These are phyloP conservation scores for Penicillium antarcticum DNA, from an alignment of 495 filamentous ascomycete genomes.

Conservation along the genomic window DNA sequence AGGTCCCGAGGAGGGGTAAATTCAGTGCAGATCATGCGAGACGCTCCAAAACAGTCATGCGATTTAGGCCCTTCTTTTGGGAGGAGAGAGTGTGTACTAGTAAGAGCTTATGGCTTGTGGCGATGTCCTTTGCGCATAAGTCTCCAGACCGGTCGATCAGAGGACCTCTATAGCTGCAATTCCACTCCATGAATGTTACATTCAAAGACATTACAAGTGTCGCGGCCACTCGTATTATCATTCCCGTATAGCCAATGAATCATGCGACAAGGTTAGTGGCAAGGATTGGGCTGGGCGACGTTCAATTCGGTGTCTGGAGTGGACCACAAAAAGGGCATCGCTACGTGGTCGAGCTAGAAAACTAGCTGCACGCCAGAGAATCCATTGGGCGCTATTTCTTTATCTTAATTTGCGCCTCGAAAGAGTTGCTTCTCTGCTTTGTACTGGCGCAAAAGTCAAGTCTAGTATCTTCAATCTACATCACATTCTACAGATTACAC, in stretches of 20 bases:
- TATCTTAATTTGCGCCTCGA: slow-evolving; percentile 3
- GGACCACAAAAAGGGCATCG: slow-evolving; percentile 3
- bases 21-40: slow-evolving; percentile 28
- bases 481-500: background rate
- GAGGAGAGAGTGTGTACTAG: background rate
- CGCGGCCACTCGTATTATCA: slow-evolving; percentile 3
- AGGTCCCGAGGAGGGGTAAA: slow-evolving; percentile 31
- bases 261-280: slow-evolving; percentile 23
- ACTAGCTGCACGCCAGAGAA: slow-evolving; percentile 4
- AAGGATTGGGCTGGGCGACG: slow-evolving; percentile 11
- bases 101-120: background rate
- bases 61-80: slow-evolving; percentile 3
- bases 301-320: slow-evolving; percentile 4
- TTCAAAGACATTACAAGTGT: slow-evolving; percentile 7
- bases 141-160: slow-evolving; percentile 1
- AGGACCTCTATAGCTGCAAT: background rate
- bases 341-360: slow-evolving; percentile 7
- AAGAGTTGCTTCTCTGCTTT: background rate
- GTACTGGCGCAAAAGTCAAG: background rate
- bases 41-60: slow-evolving; percentile 25
- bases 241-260: background rate
- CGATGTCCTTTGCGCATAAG: background rate
- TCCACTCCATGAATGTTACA: slow-evolving; percentile 1
- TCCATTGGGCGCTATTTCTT: slow-evolving; percentile 9
- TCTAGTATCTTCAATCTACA: too few species aligned